Percentiles rank a stretch among this genome's conserved stretches.
Evolutionary conservation across 345 rosid species (phyloP).

Genomic region (Nasturtium officinale): DNA sequence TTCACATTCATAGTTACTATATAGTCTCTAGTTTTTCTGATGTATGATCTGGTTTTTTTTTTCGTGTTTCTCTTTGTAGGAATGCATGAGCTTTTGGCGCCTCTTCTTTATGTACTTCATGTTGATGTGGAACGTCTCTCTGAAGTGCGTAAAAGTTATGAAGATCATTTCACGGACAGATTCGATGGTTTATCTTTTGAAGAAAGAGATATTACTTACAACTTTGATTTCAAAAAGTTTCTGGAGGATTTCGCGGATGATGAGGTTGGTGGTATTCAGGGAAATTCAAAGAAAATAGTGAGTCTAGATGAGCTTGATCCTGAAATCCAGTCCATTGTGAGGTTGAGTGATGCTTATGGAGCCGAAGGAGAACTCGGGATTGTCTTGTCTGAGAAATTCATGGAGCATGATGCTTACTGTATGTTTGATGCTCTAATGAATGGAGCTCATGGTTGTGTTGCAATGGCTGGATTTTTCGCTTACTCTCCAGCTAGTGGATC

Average conservation of each 20-base stretch:
- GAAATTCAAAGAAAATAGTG: constrained; percentile 52
- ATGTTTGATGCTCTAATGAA: constrained; percentile 97
- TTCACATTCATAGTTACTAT: not conserved
- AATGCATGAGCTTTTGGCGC: constrained; percentile 98
- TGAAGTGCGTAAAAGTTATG: constrained; percentile 76
- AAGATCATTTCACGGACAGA: constrained; percentile 85
- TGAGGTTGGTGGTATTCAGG: constrained; percentile 56
- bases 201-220: constrained; percentile 72
- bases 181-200: constrained; percentile 82
- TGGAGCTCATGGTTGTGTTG: constrained; percentile 73
- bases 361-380: constrained; percentile 98
- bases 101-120: constrained; percentile 87
- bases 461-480: constrained; percentile 83
- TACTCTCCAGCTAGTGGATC: constrained; percentile 58
- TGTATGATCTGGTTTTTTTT: constrained; percentile 2
- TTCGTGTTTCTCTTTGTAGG: constrained; percentile 51
- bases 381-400: constrained; percentile 90
- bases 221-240: constrained; percentile 77
- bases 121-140: constrained; percentile 77
- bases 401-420: constrained; percentile 97
- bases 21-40: not conserved
- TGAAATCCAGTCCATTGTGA: constrained; percentile 63
- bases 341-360: constrained; percentile 88
- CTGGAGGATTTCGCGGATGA: constrained; percentile 70
- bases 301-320: constrained; percentile 86